A percentile compares a stretch with the other conserved stretches of the same genome.
phyloP scores from a whole-genome alignment of 2,329 filamentous ascomycete genomes.

The Herpotrichia juniperi region DNA sequence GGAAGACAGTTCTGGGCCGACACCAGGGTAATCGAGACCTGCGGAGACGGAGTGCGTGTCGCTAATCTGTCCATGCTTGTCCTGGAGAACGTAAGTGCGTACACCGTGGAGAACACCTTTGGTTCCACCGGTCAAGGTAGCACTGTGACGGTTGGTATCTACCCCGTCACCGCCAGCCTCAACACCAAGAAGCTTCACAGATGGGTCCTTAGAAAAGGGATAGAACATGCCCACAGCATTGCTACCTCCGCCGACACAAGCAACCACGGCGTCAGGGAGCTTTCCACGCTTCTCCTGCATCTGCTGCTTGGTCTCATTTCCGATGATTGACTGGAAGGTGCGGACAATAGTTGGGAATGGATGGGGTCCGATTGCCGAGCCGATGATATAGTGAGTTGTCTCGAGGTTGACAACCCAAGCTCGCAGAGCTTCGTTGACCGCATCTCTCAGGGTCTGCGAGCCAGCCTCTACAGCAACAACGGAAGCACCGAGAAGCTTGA shows the following conservation, averaged over 20 bases:
- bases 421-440: slow-evolving; percentile 94
- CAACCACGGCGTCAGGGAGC: slow-evolving; percentile 93
- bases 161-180: slow-evolving; percentile 95
- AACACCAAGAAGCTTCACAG: slow-evolving; percentile 88
- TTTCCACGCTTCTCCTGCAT: slow-evolving; percentile 84
- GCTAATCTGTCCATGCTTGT: slow-evolving; percentile 88
- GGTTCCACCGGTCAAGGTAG: slow-evolving; percentile 82
- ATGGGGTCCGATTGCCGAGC: slow-evolving; percentile 95
- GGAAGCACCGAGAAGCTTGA: slow-evolving; percentile 91
- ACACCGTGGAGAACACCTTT: slow-evolving; percentile 97
- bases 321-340: slow-evolving; percentile 97
- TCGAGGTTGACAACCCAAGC: slow-evolving; percentile 92
- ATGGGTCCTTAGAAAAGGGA: slow-evolving; percentile 84
- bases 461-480: slow-evolving; percentile 94
- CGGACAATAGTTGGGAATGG: slow-evolving; percentile 97
- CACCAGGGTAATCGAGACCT: slow-evolving; percentile 95
- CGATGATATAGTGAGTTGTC: slow-evolving; percentile 97
- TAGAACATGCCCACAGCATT: slow-evolving; percentile 99
- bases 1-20: slow-evolving; percentile 86
- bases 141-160: slow-evolving; percentile 83
- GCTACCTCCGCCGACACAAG: slow-evolving; percentile 92
- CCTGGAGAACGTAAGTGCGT: slow-evolving; percentile 92
- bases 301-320: slow-evolving; percentile 90
- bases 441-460: slow-evolving; percentile 65
- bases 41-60: slow-evolving; percentile 97